phyloP scores from a whole-genome alignment of 148 eudicot species.

The Vaccinium myrtillus region DNA sequence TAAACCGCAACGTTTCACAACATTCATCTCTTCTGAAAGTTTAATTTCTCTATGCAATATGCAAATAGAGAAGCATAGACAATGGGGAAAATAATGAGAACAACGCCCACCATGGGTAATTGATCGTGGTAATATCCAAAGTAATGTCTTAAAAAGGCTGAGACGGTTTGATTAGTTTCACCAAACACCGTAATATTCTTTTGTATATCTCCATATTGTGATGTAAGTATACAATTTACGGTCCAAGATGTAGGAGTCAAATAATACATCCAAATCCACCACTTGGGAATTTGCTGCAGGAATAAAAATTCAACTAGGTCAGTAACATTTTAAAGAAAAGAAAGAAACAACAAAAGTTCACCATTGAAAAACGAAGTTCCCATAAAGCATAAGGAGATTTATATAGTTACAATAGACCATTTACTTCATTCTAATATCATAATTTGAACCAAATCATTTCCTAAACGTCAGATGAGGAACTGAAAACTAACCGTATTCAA shows the following conservation, averaged over 20 bases:
- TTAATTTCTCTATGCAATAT: constrained; percentile 55
- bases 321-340: background rate
- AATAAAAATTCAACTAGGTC: background rate
- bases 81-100: constrained; percentile 54
- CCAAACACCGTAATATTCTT: constrained; percentile 43
- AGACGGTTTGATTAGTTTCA: constrained; percentile 30
- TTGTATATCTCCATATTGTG: constrained; percentile 71
- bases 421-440: background rate
- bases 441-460: background rate
- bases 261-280: constrained; percentile 81
- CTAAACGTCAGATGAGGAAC: background rate
- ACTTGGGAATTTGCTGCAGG: constrained; percentile 65
- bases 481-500: background rate
- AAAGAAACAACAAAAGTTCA: background rate
- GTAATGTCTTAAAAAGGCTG: constrained; percentile 54
- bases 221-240: constrained; percentile 18
- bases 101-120: constrained; percentile 45
- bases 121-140: constrained; percentile 56
- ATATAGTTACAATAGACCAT: background rate
- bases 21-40: constrained; percentile 71
- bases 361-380: background rate
- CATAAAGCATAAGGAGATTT: background rate
- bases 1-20: background rate
- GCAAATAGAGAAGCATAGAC: constrained; percentile 58
- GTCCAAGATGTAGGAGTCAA: constrained; percentile 67